Conservation (phyloP, 2,329 filamentous ascomycete genomes). For the Hymenoscyphus linearis region DNA sequence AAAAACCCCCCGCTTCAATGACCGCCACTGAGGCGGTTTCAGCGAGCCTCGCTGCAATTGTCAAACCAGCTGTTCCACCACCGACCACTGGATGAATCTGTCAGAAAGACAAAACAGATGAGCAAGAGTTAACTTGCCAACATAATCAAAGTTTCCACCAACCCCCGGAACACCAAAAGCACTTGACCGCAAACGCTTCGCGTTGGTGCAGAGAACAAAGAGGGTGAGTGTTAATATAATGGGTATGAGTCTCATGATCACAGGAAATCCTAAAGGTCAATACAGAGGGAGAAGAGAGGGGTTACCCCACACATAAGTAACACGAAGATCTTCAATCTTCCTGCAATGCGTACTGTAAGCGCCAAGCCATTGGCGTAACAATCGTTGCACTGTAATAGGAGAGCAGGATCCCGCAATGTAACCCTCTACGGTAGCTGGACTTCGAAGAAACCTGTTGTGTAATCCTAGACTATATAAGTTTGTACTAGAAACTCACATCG, state of each 20-base stretch:
- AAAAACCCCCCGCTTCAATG: slow-evolving; percentile 18
- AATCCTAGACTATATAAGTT: no score
- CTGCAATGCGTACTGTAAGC: no score
- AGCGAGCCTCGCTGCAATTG: slow-evolving; percentile 13
- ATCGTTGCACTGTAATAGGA: no score
- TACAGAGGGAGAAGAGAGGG: no score
- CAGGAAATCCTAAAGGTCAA: no score
- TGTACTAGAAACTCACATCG: no score
- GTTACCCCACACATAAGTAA: no score
- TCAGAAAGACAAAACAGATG: slow-evolving; percentile 33
- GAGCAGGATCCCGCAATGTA: no score
- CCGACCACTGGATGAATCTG: slow-evolving; percentile 32
- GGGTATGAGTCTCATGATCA: no score
- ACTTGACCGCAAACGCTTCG: slow-evolving; percentile 10
- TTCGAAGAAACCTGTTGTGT: no score
- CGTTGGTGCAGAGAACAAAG: not conserved
- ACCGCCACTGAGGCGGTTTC: slow-evolving; percentile 14
- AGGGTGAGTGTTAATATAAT: not conserved
- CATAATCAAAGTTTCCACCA: slow-evolving; percentile 35
- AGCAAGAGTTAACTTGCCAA: slow-evolving; percentile 19
- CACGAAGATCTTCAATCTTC: no score
- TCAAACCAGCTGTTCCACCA: slow-evolving; percentile 15
- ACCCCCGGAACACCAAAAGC: slow-evolving; percentile 17
- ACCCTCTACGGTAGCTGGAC: not conserved
- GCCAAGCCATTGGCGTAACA: no score